Evolutionary conservation across 129 eudicot species (phyloP).

Genomic region (Flaveria ramosissima): DNA sequence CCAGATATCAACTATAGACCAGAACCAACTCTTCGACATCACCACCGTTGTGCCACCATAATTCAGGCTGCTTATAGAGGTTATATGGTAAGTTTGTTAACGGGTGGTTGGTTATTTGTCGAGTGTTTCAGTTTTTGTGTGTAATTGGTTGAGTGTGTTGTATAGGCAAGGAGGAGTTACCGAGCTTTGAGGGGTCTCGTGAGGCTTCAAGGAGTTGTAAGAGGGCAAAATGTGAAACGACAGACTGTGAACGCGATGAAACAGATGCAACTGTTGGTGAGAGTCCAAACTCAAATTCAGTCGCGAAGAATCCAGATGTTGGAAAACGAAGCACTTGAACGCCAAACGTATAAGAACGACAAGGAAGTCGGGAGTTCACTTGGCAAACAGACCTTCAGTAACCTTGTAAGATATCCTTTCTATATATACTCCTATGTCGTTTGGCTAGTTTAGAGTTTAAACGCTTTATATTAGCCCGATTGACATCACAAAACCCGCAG

Average conservation of each 20-base stretch:
- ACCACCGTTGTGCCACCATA: conserved; percentile 73
- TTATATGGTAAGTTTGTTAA: conserved; percentile 59
- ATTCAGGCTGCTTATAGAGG: conserved; percentile 94
- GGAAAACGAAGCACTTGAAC: conserved; percentile 71
- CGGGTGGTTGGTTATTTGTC: not conserved
- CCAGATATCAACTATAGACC: conserved; percentile 49
- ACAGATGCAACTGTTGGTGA: conserved; percentile 86
- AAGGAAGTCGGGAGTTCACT: conserved; percentile 61
- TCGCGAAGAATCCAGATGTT: conserved; percentile 85
- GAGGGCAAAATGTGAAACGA: conserved; percentile 81
- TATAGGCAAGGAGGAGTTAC: conserved; percentile 86
- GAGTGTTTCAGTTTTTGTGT: not conserved
- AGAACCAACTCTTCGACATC: conserved; percentile 66
- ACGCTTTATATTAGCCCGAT: too few species aligned
- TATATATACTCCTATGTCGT: not conserved
- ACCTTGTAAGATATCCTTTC: conserved; percentile 38
- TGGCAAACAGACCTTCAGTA: conserved; percentile 62
- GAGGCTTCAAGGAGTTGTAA: conserved; percentile 87
- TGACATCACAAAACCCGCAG: not conserved
- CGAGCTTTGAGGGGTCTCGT: conserved; percentile 92
- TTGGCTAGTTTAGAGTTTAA: too few species aligned
- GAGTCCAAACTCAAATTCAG: conserved; percentile 94
- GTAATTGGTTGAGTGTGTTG: not conserved
- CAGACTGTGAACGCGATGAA: conserved; percentile 94
- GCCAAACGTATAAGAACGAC: conserved; percentile 53